These are phyloP conservation scores for Aspergillus avenaceus DNA, from an alignment of 495 filamentous ascomycete genomes.

Conservation along the genomic window DNA sequence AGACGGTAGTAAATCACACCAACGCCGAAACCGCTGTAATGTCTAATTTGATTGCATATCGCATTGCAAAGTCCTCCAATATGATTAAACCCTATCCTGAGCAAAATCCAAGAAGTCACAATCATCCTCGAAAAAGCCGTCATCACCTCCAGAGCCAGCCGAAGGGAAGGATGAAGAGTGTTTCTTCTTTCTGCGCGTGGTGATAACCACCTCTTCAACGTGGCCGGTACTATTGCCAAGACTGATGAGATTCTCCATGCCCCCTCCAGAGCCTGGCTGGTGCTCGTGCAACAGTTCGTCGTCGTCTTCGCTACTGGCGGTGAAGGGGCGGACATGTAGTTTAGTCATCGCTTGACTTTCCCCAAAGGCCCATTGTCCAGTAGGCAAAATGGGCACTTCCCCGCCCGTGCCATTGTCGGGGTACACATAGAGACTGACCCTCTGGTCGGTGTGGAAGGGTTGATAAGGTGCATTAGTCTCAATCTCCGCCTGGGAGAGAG, in stretches of 20 bases:
- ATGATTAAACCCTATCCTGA: constrained; percentile 68
- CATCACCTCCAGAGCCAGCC: constrained; percentile 49
- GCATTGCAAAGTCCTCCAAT: constrained; percentile 2
- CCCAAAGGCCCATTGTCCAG: constrained; percentile 67
- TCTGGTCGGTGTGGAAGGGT: constrained; percentile 83
- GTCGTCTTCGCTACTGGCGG: constrained; percentile 47
- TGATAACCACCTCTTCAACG: constrained; percentile 74
- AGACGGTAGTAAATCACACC: constrained; percentile 6
- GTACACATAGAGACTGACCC: constrained; percentile 68
- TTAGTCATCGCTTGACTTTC: constrained; percentile 55
- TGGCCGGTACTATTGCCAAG: constrained; percentile 60
- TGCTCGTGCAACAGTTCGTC: constrained; percentile 41
- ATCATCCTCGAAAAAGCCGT: constrained; percentile 93
- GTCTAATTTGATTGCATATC: constrained; percentile 15
- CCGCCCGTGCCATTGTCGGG: constrained; percentile 17
- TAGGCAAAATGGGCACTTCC: constrained; percentile 21
- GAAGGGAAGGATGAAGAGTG: constrained; percentile 27
- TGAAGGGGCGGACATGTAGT: constrained; percentile 54
- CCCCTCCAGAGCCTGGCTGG: constrained; percentile 29
- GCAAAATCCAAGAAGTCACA: constrained; percentile 92
- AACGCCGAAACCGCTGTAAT: constrained; percentile 18
- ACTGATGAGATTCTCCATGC: constrained; percentile 51
- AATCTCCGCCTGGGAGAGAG: constrained; percentile 81
- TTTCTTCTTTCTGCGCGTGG: constrained; percentile 65
- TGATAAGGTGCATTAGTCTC: constrained; percentile 89